Percentiles rank a stretch among this genome's conserved stretches.
These are phyloP conservation scores for Strobilomyces confusus DNA, from an alignment of 768 basidiomycete genomes.

Conservation along the genomic window DNA sequence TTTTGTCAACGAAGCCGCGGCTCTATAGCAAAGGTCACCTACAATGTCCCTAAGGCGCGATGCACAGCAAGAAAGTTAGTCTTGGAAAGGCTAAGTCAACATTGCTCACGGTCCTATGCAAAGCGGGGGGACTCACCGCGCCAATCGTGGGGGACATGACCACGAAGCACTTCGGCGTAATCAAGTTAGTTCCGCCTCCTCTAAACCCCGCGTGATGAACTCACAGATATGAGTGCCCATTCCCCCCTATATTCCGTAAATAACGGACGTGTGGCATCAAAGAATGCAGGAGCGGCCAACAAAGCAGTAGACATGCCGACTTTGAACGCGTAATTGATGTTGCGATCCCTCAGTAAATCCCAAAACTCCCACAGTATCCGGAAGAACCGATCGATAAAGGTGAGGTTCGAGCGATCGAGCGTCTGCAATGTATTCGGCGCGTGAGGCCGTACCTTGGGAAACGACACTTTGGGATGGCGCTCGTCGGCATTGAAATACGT, in stretches of 20 bases:
- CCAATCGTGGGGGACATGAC: slow-evolving; percentile 91
- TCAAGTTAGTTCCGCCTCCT: slow-evolving; percentile 3
- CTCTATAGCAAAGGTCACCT: slow-evolving; percentile 26
- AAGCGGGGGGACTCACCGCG: slow-evolving; percentile 47
- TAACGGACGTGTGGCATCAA: slow-evolving; percentile 66
- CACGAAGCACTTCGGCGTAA: slow-evolving; percentile 62
- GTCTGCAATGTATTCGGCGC: slow-evolving; percentile 85
- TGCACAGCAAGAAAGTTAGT: slow-evolving; percentile 85
- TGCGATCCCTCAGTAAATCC: slow-evolving; percentile 58
- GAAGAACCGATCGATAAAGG: slow-evolving; percentile 57
- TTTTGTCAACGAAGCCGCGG: slow-evolving; percentile 7
- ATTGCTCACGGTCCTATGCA: slow-evolving; percentile 2
- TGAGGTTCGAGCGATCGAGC: slow-evolving; percentile 58
- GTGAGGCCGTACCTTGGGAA: slow-evolving; percentile 79
- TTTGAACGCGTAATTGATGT: slow-evolving; percentile 86
- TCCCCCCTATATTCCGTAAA: slow-evolving; percentile 87
- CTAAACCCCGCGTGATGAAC: slow-evolving; percentile 24
- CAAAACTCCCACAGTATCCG: slow-evolving; percentile 74
- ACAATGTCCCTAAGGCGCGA: slow-evolving; percentile 85
- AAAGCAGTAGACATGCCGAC: slow-evolving; percentile 79
- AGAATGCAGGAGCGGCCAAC: slow-evolving; percentile 85
- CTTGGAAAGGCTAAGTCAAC: slow-evolving; percentile 34
- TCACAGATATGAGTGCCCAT: slow-evolving; percentile 92
- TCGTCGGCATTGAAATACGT: slow-evolving; percentile 49
- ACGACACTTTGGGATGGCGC: slow-evolving; percentile 54